Conservation (phyloP, 2,329 filamentous ascomycete genomes). For the Aspergillus ibericus region DNA sequence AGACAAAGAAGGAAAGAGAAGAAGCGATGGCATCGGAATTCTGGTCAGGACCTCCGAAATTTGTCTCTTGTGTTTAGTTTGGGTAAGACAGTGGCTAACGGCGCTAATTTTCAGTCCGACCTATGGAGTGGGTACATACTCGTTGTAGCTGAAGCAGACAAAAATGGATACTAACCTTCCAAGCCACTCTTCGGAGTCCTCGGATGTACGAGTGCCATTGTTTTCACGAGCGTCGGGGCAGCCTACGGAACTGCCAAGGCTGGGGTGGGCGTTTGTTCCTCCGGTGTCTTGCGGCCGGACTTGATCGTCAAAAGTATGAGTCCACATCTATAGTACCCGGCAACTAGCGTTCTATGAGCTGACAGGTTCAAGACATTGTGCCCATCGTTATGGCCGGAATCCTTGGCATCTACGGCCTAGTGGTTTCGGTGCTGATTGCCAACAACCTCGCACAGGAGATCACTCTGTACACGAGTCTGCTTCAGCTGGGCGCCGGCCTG, state of each 20-base stretch:
- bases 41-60: not conserved
- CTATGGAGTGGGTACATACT: not conserved
- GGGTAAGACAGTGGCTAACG: not conserved
- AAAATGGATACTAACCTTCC: not conserved
- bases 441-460: conserved; percentile 71
- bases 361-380: conserved; percentile 73
- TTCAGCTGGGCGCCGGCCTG: conserved; percentile 81
- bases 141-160: not conserved
- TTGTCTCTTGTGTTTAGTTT: too few relatives aligned
- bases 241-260: conserved; percentile 99
- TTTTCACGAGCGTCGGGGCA: conserved; percentile 94
- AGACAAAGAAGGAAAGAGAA: not conserved
- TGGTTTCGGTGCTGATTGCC: conserved; percentile 84
- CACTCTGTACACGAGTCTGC: conserved; percentile 77
- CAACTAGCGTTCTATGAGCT: not conserved
- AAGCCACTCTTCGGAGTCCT: conserved; percentile 94
- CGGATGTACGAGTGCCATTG: conserved; percentile 91
- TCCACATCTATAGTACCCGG: conserved; percentile 17
- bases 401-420: conserved; percentile 96
- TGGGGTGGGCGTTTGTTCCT: conserved; percentile 95
- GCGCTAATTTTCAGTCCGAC: not conserved
- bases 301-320: conserved; percentile 97
- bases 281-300: conserved; percentile 97
- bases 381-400: conserved; percentile 99
- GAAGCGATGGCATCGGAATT: not conserved